phyloP scores from a whole-genome alignment of 2,329 filamentous ascomycete species.

The Fusarium concolor region DNA sequence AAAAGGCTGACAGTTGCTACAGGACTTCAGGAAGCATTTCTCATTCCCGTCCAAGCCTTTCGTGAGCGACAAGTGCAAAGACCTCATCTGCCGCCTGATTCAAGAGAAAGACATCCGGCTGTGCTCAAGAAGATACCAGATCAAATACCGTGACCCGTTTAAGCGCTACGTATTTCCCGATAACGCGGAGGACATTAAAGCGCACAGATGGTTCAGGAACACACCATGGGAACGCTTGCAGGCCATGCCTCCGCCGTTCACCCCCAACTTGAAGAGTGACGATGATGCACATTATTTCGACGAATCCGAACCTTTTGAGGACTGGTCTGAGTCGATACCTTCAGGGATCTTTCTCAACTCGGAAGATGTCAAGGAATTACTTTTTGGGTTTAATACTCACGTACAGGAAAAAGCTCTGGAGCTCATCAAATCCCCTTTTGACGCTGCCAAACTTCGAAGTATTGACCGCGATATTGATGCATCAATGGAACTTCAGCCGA shows the following conservation, averaged over 20 bases:
- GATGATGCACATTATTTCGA: constrained; percentile 93
- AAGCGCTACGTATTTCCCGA: constrained; percentile 79
- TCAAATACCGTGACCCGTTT: constrained; percentile 65
- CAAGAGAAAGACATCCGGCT: constrained; percentile 80
- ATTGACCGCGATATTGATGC: constrained; percentile 63
- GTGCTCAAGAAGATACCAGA: constrained; percentile 78
- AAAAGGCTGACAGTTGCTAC: constrained; percentile 15
- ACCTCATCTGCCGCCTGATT: constrained; percentile 79
- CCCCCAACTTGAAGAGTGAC: constrained; percentile 75
- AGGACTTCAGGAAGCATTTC: constrained; percentile 78
- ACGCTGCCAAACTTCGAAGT: constrained; percentile 60
- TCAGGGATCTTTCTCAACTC: constrained; percentile 48
- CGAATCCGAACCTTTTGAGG: constrained; percentile 78
- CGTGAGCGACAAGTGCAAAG: constrained; percentile 77
- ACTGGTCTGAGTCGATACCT: constrained; percentile 65
- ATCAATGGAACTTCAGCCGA: constrained; percentile 48
- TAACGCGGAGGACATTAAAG: constrained; percentile 90
- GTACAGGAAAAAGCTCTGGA: constrained; percentile 58
- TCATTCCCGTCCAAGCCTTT: constrained; percentile 74
- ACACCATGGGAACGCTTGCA: constrained; percentile 84
- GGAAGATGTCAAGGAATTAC: constrained; percentile 48
- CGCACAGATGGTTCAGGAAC: constrained; percentile 85
- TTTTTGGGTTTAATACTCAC: constrained; percentile 55
- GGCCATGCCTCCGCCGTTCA: constrained; percentile 77
- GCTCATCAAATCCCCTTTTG: constrained; percentile 61